phyloP scores from a whole-genome alignment of 1,139 yeast species.

The Wickerhamomyces sp. region DNA sequence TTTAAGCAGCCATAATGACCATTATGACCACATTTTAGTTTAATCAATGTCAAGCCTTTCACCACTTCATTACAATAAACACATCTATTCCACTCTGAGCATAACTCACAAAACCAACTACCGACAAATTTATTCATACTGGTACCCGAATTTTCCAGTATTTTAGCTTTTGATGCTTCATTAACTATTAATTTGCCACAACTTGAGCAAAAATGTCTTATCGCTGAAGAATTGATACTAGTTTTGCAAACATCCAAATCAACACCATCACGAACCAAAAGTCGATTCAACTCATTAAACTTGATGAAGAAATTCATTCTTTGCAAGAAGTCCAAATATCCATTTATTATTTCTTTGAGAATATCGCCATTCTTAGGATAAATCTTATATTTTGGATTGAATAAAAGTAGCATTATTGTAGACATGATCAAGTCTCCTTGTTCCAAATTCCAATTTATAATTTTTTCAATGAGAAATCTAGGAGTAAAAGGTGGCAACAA shows the following conservation, averaged over 20 bases:
- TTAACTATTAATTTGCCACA: constrained; percentile 65
- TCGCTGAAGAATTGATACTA: constrained; percentile 7
- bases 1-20: constrained; percentile 81
- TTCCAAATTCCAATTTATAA: constrained; percentile 47
- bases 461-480: constrained; percentile 36
- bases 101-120: constrained; percentile 81
- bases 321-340: constrained; percentile 55
- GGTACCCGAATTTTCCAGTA: constrained; percentile 17
- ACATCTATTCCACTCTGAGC: constrained; percentile 62
- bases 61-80: constrained; percentile 79
- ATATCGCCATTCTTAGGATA: constrained; percentile 14
- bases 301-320: constrained; percentile 49
- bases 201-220: constrained; percentile 59
- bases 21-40: constrained; percentile 78
- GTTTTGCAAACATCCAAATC: constrained; percentile 1
- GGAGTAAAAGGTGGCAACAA: constrained; percentile 47
- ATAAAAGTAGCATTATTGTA: constrained; percentile 55
- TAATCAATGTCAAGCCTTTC: constrained; percentile 64
- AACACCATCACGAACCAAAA: constrained; percentile 39
- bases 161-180: constrained; percentile 47
- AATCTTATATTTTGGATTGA: constrained; percentile 39
- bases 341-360: constrained; percentile 47
- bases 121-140: constrained; percentile 39
- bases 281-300: constrained; percentile 55
- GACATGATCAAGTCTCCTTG: constrained; percentile 68